Conservation (phyloP, 148 eudicot genomes). For the Rhododendron ovatum region DNA sequence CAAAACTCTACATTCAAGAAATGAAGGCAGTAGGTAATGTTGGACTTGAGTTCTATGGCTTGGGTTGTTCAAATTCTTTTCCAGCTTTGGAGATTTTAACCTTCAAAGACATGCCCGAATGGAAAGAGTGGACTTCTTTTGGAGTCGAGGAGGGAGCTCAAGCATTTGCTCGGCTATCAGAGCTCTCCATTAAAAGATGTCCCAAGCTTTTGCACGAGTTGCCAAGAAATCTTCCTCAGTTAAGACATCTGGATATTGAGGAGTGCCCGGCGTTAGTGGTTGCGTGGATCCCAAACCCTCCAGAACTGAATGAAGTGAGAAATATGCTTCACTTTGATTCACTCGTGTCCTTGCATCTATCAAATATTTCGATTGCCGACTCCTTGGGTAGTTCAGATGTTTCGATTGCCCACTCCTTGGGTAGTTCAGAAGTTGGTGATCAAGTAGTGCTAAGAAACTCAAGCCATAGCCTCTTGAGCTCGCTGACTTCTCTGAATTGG, state of each 20-base stretch:
- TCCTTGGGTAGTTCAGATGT: background rate
- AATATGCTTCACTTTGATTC: background rate
- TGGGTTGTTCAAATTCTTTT: conserved; percentile 8
- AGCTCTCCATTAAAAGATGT: conserved; percentile 11
- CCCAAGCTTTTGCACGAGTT: background rate
- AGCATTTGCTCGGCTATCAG: background rate
- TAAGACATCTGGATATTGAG: background rate
- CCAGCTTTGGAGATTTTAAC: conserved; percentile 12
- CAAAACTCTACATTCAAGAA: conserved; percentile 3
- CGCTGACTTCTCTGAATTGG: background rate
- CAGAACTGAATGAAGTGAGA: background rate
- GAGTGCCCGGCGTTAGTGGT: background rate
- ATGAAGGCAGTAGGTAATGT: conserved; percentile 1
- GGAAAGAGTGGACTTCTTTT: conserved; percentile 14
- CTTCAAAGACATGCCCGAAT: conserved; percentile 13
- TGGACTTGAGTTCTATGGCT: conserved; percentile 20
- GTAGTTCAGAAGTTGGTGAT: background rate
- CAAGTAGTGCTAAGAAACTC: background rate
- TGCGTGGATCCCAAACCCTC: background rate
- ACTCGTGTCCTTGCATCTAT: background rate
- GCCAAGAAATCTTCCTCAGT: background rate
- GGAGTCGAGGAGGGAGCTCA: background rate
- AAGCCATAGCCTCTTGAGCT: background rate
- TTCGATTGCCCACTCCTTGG: background rate
- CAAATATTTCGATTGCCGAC: background rate